Evolutionary conservation across 805 yeast species (phyloP), one percentile per base, ranked within the genome.

Genomic region (Candida easanensis): DNA sequence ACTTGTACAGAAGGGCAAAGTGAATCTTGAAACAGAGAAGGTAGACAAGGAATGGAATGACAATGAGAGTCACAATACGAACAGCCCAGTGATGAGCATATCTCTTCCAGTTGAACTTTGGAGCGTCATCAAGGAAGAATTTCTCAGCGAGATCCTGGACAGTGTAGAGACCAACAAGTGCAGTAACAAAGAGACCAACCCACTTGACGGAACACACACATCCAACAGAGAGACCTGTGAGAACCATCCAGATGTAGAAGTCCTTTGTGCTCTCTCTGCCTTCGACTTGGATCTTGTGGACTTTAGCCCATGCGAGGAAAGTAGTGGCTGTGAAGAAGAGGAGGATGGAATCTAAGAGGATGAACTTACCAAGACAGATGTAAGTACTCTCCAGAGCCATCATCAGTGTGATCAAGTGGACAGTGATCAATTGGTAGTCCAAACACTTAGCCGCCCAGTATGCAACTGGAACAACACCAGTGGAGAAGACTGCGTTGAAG

Each of bases 181-280:
- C 68, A 14, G 88, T 82, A 27, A 81, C 72, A 51, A 81, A 85
- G 23, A 85, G 61, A 4, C 95, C 95, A 14, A 86, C 95, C 93
- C 90, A 84, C 63, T 86, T 86, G 9, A 84, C 87, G 33, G 89
- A 81, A 54, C 90, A 84, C 5, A 84, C 95, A 63, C 90, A 84
- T 0, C 95, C 95, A 44, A 86, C 75, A 6, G 85, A 76, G 2
- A 80, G 19, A 10, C 95, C 95, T 1, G 84, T 73, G 2, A 79
- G 42, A 4, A 70, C 43, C 62, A 82, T 64, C 89, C 89, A 84
- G 6, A 54, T 44, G 15, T 73, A 61, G 58, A 84, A 80, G 16
- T 52, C 44, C 3, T 30, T 11, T 0, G 75, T 51, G 42, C 77
- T 65, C 38, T 79, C 71, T 10, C 49, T 35, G 25, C 63, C 54